Evolutionary conservation across 2,329 filamentous ascomycete genomes (phyloP).

Genomic region (Colletotrichum paranaense): DNA sequence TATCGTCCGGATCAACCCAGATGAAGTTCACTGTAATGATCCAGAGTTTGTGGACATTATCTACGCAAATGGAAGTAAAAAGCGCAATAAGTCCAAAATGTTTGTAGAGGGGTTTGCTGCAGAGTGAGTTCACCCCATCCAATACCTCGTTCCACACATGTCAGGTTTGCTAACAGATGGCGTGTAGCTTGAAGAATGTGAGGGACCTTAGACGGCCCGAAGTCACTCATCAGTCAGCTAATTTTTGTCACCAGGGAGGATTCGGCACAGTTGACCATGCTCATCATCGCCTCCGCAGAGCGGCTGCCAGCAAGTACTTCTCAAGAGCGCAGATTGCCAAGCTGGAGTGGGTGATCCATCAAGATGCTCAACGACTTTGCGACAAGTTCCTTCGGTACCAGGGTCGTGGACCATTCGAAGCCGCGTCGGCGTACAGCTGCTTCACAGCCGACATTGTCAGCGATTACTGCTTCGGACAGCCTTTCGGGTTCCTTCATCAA

Average conservation of each 20-base stretch:
- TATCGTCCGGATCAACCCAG: slow-evolving; percentile 42
- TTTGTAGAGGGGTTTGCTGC: slow-evolving; percentile 27
- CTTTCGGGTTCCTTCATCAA: slow-evolving; percentile 29
- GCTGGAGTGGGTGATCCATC: too few relatives aligned
- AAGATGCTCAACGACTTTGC: too few relatives aligned
- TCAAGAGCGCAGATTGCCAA: too few relatives aligned
- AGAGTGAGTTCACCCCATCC: slow-evolving; percentile 8
- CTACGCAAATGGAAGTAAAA: slow-evolving; percentile 35
- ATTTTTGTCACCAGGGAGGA: slow-evolving; percentile 2
- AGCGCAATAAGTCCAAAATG: slow-evolving; percentile 35
- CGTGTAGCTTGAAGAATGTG: background rate
- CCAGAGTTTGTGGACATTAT: slow-evolving; percentile 41
- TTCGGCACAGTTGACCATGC: slow-evolving; percentile 38
- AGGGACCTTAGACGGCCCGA: background rate
- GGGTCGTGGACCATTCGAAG: too few relatives aligned
- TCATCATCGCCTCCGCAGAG: slow-evolving; percentile 40
- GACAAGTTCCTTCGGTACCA: too few relatives aligned
- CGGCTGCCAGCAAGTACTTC: slow-evolving; percentile 24
- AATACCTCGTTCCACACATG: background rate
- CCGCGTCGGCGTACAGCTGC: slow-evolving; percentile 31
- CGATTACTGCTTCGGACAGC: slow-evolving; percentile 41
- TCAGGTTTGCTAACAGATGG: background rate
- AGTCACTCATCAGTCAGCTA: background rate
- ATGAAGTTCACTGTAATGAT: slow-evolving; percentile 44
- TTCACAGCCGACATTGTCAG: slow-evolving; percentile 43